Percentiles rank a stretch among this genome's conserved stretches.
Conservation (phyloP, 352 stramenopile species). For the Phytophthora nicotianae region DNA sequence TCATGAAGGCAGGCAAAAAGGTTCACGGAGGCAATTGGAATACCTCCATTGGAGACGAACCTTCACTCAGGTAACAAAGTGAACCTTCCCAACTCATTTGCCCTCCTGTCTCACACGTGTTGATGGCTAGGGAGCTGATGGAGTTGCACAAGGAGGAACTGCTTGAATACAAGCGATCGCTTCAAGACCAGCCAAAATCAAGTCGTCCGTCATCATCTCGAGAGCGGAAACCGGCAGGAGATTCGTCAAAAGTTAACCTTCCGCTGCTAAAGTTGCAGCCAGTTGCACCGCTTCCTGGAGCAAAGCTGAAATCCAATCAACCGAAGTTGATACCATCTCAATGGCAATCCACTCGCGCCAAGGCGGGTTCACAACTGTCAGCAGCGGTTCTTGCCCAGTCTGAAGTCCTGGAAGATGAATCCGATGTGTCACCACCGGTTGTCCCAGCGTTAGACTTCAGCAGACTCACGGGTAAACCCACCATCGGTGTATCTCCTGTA, state of each 20-base stretch:
- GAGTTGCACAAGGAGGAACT: slow-evolving; percentile 77
- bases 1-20: slow-evolving; percentile 70
- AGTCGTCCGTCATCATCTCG: slow-evolving; percentile 14
- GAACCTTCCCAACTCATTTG: neutral
- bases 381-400: slow-evolving; percentile 10
- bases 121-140: slow-evolving; percentile 55
- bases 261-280: slow-evolving; percentile 25
- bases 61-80: slow-evolving; percentile 44
- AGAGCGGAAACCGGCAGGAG: slow-evolving; percentile 15
- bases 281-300: slow-evolving; percentile 18
- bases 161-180: slow-evolving; percentile 55
- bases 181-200: slow-evolving; percentile 16
- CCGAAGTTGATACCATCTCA: slow-evolving; percentile 40
- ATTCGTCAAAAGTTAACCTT: slow-evolving; percentile 31
- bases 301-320: slow-evolving; percentile 10
- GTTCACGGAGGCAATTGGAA: slow-evolving; percentile 71
- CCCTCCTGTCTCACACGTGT: neutral
- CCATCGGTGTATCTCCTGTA: slow-evolving; percentile 5
- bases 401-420: slow-evolving; percentile 5
- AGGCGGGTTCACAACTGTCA: slow-evolving; percentile 26
- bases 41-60: slow-evolving; percentile 37
- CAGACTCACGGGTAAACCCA: slow-evolving; percentile 16
- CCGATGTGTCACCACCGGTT: slow-evolving; percentile 8
- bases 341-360: slow-evolving; percentile 66
- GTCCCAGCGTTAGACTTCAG: slow-evolving; percentile 41